phyloP scores from a whole-genome alignment of 2,329 filamentous ascomycete genomes.

The Raffaelea arxii region DNA sequence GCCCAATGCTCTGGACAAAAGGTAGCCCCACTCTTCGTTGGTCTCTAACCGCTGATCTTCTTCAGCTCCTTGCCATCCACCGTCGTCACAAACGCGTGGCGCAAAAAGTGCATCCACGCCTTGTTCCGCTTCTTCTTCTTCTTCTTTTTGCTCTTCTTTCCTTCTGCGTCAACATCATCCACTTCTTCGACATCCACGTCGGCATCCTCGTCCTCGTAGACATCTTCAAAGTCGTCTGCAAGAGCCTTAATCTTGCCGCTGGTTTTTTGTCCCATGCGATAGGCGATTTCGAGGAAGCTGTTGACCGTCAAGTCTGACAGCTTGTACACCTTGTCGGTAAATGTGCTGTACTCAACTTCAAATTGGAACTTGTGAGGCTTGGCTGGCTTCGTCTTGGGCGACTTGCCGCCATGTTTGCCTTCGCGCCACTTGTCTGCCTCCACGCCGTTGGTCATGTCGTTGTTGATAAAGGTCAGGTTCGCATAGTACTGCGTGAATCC shows the following conservation, averaged over 20 bases:
- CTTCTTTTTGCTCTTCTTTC: constrained; percentile 39
- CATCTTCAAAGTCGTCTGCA: background rate
- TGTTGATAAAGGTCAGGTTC: constrained; percentile 86
- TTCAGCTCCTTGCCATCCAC: constrained; percentile 56
- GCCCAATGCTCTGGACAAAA: too few relatives aligned
- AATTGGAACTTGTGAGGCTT: constrained; percentile 58
- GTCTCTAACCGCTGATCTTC: constrained; percentile 16
- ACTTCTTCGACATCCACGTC: constrained; percentile 16
- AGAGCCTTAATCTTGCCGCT: constrained; percentile 5
- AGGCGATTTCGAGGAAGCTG: constrained; percentile 70
- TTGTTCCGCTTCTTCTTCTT: constrained; percentile 51
- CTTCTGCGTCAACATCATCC: constrained; percentile 19
- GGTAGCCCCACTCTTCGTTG: background rate
- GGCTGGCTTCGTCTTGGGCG: constrained; percentile 41
- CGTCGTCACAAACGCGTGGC: constrained; percentile 71
- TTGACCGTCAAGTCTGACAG: constrained; percentile 76
- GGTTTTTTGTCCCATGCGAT: constrained; percentile 55
- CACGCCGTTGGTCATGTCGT: constrained; percentile 40
- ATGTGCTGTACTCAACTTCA: constrained; percentile 80
- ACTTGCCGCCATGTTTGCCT: constrained; percentile 52
- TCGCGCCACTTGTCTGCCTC: constrained; percentile 43
- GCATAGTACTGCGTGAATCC: constrained; percentile 88
- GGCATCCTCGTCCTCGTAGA: constrained; percentile 9
- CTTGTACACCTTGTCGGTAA: constrained; percentile 63
- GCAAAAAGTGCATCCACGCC: constrained; percentile 68